Evolutionary conservation across 257 asterid species (phyloP).

Genomic region (Nicotiana knightiana): DNA sequence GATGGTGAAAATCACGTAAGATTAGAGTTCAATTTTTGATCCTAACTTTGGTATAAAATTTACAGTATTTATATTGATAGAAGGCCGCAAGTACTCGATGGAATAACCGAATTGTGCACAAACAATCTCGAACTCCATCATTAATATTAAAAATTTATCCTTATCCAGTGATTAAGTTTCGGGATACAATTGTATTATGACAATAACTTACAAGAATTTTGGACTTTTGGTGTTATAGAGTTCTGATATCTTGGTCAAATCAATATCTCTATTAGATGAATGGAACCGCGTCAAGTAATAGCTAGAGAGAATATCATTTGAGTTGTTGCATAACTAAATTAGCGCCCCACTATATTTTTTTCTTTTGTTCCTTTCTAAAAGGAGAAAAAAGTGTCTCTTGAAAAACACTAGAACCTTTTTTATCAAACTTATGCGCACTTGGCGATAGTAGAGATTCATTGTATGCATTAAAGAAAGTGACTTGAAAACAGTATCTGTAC

Average conservation of each 20-base stretch:
- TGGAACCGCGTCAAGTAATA: not conserved
- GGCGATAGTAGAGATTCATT: not conserved
- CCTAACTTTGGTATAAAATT: not conserved
- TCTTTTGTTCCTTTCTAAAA: not conserved
- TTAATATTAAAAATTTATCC: not conserved
- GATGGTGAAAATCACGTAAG: too few species aligned
- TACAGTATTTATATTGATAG: not conserved
- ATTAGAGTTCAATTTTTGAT: not conserved
- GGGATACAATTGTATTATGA: not conserved
- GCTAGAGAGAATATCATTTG: not conserved
- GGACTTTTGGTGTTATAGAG: not conserved
- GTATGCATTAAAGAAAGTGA: not conserved
- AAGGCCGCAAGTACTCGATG: not conserved
- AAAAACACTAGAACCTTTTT: not conserved
- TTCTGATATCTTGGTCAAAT: not conserved
- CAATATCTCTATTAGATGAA: not conserved
- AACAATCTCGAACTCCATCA: not conserved
- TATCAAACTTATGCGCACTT: not conserved
- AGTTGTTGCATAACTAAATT: not conserved
- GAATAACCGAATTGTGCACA: not conserved
- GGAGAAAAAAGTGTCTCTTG: not conserved
- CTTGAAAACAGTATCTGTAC: not conserved
- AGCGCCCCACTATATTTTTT: not conserved
- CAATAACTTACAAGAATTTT: not conserved
- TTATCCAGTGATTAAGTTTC: not conserved